phyloP scores from a whole-genome alignment of 345 rosid genomes.

The Linum tenue region DNA sequence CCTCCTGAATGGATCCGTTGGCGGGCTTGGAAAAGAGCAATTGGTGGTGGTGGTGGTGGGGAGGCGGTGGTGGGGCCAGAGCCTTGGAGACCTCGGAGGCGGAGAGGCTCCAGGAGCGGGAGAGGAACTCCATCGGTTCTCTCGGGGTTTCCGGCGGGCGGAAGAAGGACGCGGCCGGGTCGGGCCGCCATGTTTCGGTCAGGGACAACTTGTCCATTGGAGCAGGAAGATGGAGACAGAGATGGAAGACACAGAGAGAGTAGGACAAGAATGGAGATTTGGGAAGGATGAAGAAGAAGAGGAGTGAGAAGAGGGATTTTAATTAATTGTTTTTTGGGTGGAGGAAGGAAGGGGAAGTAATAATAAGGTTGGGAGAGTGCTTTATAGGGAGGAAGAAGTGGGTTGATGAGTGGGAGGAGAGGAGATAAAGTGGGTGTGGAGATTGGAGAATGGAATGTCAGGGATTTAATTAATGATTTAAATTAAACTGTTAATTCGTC shows the following conservation, averaged over 20 bases:
- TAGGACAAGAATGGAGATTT: not conserved
- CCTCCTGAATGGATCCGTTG: constrained; percentile 54
- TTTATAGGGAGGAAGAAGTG: not conserved
- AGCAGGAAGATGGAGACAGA: not conserved
- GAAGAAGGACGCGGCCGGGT: constrained; percentile 18
- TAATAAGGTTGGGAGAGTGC: not conserved
- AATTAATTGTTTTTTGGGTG: not conserved
- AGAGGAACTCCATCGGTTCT: constrained; percentile 92
- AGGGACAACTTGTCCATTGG: constrained; percentile 5
- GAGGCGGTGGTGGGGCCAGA: constrained; percentile 47
- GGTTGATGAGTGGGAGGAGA: not conserved
- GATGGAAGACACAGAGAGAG: not conserved
- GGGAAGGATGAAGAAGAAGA: not conserved
- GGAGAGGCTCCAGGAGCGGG: constrained; percentile 94
- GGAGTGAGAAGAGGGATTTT: not conserved
- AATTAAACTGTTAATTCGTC: no score
- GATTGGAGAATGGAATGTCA: not conserved
- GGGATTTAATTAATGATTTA: no score
- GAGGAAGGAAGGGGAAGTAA: not conserved
- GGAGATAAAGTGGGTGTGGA: not conserved
- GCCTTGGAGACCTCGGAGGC: constrained; percentile 77
- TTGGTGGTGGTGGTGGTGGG: constrained; percentile 29
- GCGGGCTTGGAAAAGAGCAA: constrained; percentile 3
- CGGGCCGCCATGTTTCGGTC: constrained; percentile 3
- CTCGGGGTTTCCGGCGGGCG: constrained; percentile 81